Evolutionary conservation across 108 stramenopile genomes (phyloP).

Genomic region (Schizochytrium sp.): DNA sequence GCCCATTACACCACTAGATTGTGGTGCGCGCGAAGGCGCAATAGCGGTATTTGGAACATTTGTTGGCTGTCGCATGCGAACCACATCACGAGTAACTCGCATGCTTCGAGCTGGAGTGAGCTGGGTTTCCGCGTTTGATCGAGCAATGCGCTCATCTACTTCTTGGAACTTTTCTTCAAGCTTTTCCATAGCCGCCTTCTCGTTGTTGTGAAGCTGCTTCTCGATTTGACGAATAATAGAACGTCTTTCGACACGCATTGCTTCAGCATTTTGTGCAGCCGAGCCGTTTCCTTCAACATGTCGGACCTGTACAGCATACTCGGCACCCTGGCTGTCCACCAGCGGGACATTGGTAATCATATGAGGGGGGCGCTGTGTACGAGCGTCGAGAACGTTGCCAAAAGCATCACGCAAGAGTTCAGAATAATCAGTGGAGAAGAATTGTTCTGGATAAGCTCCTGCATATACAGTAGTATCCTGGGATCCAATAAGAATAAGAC

Average conservation of each 20-base stretch:
- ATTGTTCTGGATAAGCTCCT: constrained; percentile 48
- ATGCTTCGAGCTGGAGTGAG: constrained; percentile 27
- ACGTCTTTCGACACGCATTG: neutral
- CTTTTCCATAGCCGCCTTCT: constrained; percentile 2
- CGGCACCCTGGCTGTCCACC: constrained; percentile 28
- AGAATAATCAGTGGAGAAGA: constrained; percentile 36
- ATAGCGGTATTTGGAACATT: too few relatives aligned
- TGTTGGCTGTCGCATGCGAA: too few relatives aligned
- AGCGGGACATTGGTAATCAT: constrained; percentile 3
- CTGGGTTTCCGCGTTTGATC: neutral
- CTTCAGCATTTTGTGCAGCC: neutral
- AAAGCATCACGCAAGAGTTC: constrained; percentile 21
- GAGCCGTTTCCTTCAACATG: neutral
- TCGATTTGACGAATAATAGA: neutral
- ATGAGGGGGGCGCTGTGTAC: constrained; percentile 27
- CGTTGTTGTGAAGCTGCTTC: constrained; percentile 5
- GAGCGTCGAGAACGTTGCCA: constrained; percentile 39
- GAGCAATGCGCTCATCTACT: neutral
- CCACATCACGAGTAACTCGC: neutral
- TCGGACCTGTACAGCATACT: constrained; percentile 14
- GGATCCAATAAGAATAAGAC: constrained; percentile 42
- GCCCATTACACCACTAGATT: neutral
- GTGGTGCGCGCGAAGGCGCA: too few relatives aligned
- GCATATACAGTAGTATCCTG: constrained; percentile 25
- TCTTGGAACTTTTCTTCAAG: neutral